phyloP scores from a whole-genome alignment of 371 early-diverging fungal species.

The Mucor sp. region DNA sequence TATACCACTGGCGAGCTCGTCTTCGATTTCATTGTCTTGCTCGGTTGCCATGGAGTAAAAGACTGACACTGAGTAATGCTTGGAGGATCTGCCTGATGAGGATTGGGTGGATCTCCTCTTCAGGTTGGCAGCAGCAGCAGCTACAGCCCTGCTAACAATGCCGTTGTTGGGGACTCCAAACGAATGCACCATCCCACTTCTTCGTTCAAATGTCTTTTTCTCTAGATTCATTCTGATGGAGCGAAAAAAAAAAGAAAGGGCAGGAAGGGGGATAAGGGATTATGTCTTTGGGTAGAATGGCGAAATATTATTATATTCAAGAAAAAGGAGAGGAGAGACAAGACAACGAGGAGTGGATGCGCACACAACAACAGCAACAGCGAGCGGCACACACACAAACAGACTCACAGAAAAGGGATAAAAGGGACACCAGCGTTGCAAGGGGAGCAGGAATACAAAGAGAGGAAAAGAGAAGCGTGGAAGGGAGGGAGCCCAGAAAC shows the following conservation, averaged over 20 bases:
- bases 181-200: background rate
- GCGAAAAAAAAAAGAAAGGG: background rate
- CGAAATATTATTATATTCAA: background rate
- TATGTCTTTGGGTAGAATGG: background rate
- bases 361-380: background rate
- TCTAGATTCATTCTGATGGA: background rate
- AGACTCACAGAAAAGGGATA: background rate
- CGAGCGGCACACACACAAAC: background rate
- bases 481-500: background rate
- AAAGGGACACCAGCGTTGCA: background rate
- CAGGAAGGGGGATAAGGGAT: slow-evolving; percentile 1
- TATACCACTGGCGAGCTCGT: slow-evolving; percentile 81
- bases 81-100: slow-evolving; percentile 44
- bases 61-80: slow-evolving; percentile 88
- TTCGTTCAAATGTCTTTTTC: background rate
- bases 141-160: slow-evolving; percentile 49
- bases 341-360: background rate
- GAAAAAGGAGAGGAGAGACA: background rate
- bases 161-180: background rate
- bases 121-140: slow-evolving; percentile 50
- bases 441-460: background rate
- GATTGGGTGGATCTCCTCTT: slow-evolving; percentile 36
- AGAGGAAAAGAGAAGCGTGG: background rate
- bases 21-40: slow-evolving; percentile 93
- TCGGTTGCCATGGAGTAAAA: slow-evolving; percentile 96